A percentile compares a stretch with the other conserved stretches of the same genome.
phyloP scores from a whole-genome alignment of 441 rosid species.

The Croton laevigatus region DNA sequence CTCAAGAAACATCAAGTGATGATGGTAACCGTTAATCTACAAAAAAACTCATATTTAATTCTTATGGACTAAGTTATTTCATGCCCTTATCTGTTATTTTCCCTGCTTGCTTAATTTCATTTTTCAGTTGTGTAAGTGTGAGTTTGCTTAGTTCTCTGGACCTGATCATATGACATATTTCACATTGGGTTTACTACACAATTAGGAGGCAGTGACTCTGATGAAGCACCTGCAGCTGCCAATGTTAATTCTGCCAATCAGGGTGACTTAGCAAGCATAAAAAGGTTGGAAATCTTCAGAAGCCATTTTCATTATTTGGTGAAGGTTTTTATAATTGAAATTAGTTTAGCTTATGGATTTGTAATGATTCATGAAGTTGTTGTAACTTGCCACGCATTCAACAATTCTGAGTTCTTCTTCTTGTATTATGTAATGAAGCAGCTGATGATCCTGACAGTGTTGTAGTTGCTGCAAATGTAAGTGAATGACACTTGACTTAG shows the following conservation, averaged over 20 bases:
- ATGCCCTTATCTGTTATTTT: neutral
- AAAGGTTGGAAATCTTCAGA: constrained; percentile 41
- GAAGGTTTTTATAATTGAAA: neutral
- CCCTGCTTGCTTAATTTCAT: neutral
- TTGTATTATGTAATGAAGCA: constrained; percentile 45
- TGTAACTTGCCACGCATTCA: no score
- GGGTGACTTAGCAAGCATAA: constrained; percentile 29
- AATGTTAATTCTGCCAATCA: constrained; percentile 33
- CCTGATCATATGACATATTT: constrained; percentile 8
- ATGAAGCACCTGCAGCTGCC: constrained; percentile 40
- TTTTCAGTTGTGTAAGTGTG: neutral
- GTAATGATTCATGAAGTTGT: neutral
- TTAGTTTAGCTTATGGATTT: neutral
- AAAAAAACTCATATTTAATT: neutral
- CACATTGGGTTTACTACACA: constrained; percentile 5
- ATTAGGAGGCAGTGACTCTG: constrained; percentile 56
- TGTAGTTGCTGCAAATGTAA: constrained; percentile 41
- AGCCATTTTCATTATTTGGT: neutral
- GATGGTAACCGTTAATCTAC: constrained; percentile 50
- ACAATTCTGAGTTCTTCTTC: constrained; percentile 15
- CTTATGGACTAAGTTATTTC: neutral
- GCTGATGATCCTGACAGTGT: constrained; percentile 42
- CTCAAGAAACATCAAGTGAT: constrained; percentile 53
- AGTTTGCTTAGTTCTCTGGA: neutral
- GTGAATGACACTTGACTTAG: constrained; percentile 18